Evolutionary conservation across 306 rosid genomes (phyloP), one percentile per base, ranked within the genome.

Genomic region (Abrus pulchellus): DNA sequence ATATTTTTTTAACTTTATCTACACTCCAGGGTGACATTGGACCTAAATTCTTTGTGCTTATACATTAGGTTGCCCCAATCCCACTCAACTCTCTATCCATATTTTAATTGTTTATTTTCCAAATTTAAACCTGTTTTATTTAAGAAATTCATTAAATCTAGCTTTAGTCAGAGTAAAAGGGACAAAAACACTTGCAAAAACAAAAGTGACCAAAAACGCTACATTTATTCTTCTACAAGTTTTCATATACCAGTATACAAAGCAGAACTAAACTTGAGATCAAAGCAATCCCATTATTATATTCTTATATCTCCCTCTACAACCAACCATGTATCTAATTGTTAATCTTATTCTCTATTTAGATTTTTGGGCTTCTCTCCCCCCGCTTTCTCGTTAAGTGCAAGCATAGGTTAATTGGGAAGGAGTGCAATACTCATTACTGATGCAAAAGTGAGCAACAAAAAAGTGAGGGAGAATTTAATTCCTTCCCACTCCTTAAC

Each of bases 21-120:
- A 82, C 97, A 91, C 93, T 91, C 93, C 77, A 92, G 66, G 86
- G 83, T 83, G 97, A 92, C 97, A 88, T 82, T 62, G 72, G 84
- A 92, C 88, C 94, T 90, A 87, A 87, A 88, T 57, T 59, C 80
- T 75, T 43, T 62, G 57, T 76, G 83, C 84, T 68, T 84, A 81
- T 79, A 64, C 76, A 74, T 73, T 82, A 72, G 90, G 75, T 90
- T 92, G 91, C 92, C 87, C 88, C 86, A 82, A 77, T 78, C 83
- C 89, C 92, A 90, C 97, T 92, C 91, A 77, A 85, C 85, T 67
- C 40, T 44, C 64, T 43, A 80, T 71, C 56, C 62, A 63, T 53
- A 57, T 67, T 83, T 75, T 76, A 38, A 43, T 65, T 48, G 6
- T 54, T 72, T 76, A 27, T 82, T 68, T 81, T 53, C 44, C 11